Conservation (phyloP, 495 filamentous ascomycete species). For the Letharia columbiana region DNA sequence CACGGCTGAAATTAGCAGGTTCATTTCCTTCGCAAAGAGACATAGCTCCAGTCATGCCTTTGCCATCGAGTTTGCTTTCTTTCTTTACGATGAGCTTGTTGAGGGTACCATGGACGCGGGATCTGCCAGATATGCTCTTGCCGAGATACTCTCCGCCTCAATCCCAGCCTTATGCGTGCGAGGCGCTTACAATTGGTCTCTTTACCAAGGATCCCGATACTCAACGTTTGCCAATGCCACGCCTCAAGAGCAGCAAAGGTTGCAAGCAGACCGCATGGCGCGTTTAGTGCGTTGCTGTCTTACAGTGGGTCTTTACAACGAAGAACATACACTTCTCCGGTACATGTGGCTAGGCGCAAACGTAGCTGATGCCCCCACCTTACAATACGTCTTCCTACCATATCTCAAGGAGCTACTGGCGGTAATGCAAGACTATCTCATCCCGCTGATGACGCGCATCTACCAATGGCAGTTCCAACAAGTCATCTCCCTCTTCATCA, state of each 20-base stretch:
- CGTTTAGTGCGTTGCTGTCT: neutral
- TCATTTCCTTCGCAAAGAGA: neutral
- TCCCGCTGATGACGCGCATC: neutral
- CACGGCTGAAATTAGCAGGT: neutral
- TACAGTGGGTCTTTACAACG: neutral
- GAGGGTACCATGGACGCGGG: neutral
- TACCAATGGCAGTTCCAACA: constrained; percentile 4
- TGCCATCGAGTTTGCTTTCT: neutral
- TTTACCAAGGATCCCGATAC: no score
- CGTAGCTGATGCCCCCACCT: neutral
- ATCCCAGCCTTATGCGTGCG: neutral
- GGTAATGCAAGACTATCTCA: neutral
- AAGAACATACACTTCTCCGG: neutral
- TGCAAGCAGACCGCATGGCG: neutral
- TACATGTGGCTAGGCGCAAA: neutral
- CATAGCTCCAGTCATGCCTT: neutral
- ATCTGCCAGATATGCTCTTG: neutral
- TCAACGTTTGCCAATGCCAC: neutral
- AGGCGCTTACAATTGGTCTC: neutral
- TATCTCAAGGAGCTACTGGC: neutral
- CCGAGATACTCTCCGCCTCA: neutral
- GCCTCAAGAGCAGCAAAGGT: neutral
- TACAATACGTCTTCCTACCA: neutral
- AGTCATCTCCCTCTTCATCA: neutral
- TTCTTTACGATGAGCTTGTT: neutral